Evolutionary conservation across 1,139 yeast genomes (phyloP), one percentile per base, ranked within the genome.

Genomic region (Pichia sorboxylosa): DNA sequence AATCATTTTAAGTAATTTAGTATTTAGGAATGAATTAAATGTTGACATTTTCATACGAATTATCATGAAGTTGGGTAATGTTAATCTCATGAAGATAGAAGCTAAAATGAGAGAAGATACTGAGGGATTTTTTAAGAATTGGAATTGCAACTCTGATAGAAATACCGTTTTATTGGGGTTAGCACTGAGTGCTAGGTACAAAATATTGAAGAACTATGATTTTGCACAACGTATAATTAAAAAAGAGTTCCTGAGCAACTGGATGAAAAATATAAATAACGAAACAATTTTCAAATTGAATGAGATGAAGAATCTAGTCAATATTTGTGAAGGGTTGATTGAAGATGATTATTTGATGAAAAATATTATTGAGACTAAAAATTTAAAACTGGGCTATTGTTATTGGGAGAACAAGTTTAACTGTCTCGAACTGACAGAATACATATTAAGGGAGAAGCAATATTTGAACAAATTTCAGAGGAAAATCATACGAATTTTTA

Each of bases 351-450:
- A 31, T 21, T 19, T 48, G 13, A 29, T 33, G 15, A 33, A 40
- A 2, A 22, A 34, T n/a, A 38, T 46, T 2, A 15, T 38, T 6
- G 36, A 30, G 8, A 29, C 41, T 2, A 25, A 38, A 2, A 34
- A 37, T 26, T 18, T 24, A 1, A 18, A 24, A 6, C 39, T 49
- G n/a, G 37, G 38, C 4, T 51, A 42, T 31, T 32, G 44, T 6
- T 44, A 38, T 29, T 49, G 54, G 54, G 53, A 48, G 23, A 28
- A 19, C n/a, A n/a, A n/a, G n/a, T n/a, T n/a, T n/a, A n/a, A n/a
- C n/a, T n/a, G n/a, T n/a, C n/a, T n/a, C n/a, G n/a, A n/a, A n/a
- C n/a, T n/a, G n/a, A n/a, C n/a, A n/a, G n/a, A n/a, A n/a, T n/a
- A n/a, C n/a, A n/a, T n/a, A n/a, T 15, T 24, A 2, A 26, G 23